Conservation (phyloP, 2,329 filamentous ascomycete species). For the Ophiostoma novo-ulmi region DNA sequence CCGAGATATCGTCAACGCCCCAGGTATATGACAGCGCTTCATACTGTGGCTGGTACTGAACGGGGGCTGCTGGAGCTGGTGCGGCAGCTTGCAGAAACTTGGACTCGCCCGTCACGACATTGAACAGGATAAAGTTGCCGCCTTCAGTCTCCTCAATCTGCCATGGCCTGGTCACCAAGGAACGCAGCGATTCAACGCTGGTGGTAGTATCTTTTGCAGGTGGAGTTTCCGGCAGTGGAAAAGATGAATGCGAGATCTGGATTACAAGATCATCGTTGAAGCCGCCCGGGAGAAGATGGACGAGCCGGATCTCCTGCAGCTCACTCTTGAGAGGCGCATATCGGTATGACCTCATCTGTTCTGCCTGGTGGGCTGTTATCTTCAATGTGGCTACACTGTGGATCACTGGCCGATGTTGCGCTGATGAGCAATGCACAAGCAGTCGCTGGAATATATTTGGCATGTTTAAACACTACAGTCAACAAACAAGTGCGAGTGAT, state of each 20-base stretch:
- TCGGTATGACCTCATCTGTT: slow-evolving; percentile 3
- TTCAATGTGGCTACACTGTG: background rate
- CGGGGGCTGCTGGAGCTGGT: background rate
- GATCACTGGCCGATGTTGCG: background rate
- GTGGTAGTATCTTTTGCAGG: background rate
- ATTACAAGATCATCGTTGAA: slow-evolving; percentile 12
- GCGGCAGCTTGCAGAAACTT: background rate
- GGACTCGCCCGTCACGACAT: slow-evolving; percentile 16
- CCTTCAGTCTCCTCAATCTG: slow-evolving; percentile 17
- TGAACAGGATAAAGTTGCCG: slow-evolving; percentile 18
- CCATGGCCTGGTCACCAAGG: slow-evolving; percentile 13
- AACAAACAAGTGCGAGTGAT: background rate
- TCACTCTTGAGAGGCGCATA: slow-evolving; percentile 12
- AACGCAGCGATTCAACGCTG: slow-evolving; percentile 8
- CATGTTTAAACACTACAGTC: background rate
- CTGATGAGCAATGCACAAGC: background rate
- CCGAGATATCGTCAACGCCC: background rate
- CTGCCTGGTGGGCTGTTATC: background rate
- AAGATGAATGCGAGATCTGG: background rate
- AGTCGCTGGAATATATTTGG: background rate
- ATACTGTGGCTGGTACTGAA: background rate
- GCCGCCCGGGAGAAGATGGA: slow-evolving; percentile 17
- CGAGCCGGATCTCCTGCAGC: slow-evolving; percentile 17
- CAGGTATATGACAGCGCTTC: slow-evolving; percentile 7
- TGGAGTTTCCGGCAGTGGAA: background rate